Base-by-base conservation (phyloP, 305 asterid species). In the Lippia alba region DNA sequence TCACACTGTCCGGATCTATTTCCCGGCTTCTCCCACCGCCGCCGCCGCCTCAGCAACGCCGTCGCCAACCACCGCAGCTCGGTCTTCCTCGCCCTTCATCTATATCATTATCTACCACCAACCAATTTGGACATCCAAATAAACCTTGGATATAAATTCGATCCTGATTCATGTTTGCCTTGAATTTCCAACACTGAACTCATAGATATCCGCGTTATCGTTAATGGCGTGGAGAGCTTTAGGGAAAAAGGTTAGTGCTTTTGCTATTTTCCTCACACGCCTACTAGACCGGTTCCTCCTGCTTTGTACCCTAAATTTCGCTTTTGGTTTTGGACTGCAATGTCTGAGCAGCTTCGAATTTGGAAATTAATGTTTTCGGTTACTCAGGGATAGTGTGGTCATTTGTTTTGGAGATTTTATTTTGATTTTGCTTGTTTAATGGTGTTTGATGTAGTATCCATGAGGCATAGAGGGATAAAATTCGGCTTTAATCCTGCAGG, bases 151-250 rank as follows among this genome's bases (percentile, higher is more conserved):
- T 5, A 51, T 56, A n/a, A 41, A 41, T 36, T 45, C 56, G 1
- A 41, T 10, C 19, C 14, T 1, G 12, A 48, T 56, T 58, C 76
- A 59, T 60, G 41, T 18, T 3, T 20, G 60, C 24, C 33, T 40
- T 46, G 50, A 36, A 32, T 49, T 61, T 66, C 65, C 39, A 56
- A 63, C 39, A 24, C 12, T 61, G 64, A 56, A 76, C 81, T 78
- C 45, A 58, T 69, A 54, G 74, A 60, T 65, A 69, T 70, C 75
- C 69, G 61, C 73, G 72, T 72, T 36, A 69, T 71, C 84, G 67
- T 83, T 69, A 86, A 94, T 94, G 99, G 97, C 97, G 78, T 91
- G 87, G 96, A 86, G 91, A 66, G 85, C 81, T 49, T 73, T 82
- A 16, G 92, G 82, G 48, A 83, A 79, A 80, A 91, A 86, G 99